These are phyloP conservation scores for Trichocladium uniseriatum DNA, from an alignment of 495 filamentous ascomycete genomes.

Conservation along the genomic window DNA sequence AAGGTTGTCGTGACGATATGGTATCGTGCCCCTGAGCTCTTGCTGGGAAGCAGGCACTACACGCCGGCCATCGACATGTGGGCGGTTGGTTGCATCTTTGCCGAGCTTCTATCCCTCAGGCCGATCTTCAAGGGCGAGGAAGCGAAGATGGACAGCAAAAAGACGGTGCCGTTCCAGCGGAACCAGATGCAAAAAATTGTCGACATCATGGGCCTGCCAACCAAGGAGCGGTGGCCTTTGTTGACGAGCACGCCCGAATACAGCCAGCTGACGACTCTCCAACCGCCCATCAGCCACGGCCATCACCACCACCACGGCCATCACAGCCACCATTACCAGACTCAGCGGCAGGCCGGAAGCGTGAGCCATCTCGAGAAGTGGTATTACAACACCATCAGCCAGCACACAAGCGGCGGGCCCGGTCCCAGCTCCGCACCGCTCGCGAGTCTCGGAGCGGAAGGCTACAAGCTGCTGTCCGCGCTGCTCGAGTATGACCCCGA, in stretches of 20 bases:
- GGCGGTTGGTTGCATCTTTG: constrained; percentile 97
- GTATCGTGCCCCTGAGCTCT: constrained; percentile 93
- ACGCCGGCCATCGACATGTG: constrained; percentile 95
- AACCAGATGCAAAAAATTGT: constrained; percentile 99
- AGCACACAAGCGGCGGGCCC: constrained; percentile 36
- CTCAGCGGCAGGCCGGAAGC: constrained; percentile 20
- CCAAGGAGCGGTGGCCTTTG: constrained; percentile 80
- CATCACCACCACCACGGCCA: constrained; percentile 37
- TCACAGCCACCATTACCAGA: constrained; percentile 42
- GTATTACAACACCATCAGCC: constrained; percentile 46
- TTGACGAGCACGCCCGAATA: constrained; percentile 77
- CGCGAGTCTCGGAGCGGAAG: constrained; percentile 57
- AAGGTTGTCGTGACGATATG: constrained; percentile 99
- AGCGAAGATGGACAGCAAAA: constrained; percentile 97
- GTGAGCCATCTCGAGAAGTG: constrained; percentile 45
- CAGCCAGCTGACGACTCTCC: constrained; percentile 57
- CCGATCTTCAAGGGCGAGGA: constrained; percentile 99
- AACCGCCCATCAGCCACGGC: constrained; percentile 36
- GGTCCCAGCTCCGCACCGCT: constrained; percentile 28
- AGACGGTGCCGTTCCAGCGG: constrained; percentile 91
- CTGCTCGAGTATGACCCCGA: constrained; percentile 91
- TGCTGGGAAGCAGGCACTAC: constrained; percentile 86
- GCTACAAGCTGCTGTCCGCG: constrained; percentile 68
- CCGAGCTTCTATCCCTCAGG: constrained; percentile 78
- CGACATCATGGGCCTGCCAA: constrained; percentile 85